Conservation (phyloP, 2,329 filamentous ascomycete species). For the Xylaria sp. region DNA sequence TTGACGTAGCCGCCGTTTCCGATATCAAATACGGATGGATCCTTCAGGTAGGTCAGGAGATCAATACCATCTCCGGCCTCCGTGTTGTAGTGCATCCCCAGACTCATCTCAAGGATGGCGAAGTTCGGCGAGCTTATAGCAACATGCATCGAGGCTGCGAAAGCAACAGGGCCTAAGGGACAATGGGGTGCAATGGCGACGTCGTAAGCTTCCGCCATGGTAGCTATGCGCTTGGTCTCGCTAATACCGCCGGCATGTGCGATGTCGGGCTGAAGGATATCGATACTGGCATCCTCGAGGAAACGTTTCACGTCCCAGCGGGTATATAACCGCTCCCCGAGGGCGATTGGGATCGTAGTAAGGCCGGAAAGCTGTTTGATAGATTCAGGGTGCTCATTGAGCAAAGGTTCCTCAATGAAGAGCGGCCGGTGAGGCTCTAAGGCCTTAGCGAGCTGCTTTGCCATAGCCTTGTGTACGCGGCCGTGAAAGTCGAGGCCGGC, state of each 20-base stretch:
- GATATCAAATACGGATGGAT: conserved; percentile 69
- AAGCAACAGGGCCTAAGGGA: conserved; percentile 73
- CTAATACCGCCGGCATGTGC: conserved; percentile 75
- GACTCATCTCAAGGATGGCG: conserved; percentile 77
- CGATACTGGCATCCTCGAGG: conserved; percentile 69
- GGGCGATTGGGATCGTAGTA: conserved; percentile 69
- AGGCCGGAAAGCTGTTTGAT: conserved; percentile 63
- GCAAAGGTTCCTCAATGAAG: conserved; percentile 78
- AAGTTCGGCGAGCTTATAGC: conserved; percentile 67
- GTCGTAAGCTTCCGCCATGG: conserved; percentile 76
- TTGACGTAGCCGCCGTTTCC: conserved; percentile 66
- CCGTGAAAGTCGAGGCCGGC: conserved; percentile 81
- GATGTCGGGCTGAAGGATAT: conserved; percentile 76
- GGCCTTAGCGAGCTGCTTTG: conserved; percentile 72
- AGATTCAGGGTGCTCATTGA: conserved; percentile 70
- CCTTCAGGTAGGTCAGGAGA: conserved; percentile 68
- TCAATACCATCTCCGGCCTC: conserved; percentile 59
- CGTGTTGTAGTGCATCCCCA: conserved; percentile 81
- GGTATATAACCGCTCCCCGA: conserved; percentile 73
- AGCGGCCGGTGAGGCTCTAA: conserved; percentile 72
- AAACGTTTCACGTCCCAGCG: conserved; percentile 75
- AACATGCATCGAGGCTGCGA: conserved; percentile 74
- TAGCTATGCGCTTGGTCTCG: conserved; percentile 71
- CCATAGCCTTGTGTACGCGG: conserved; percentile 79
- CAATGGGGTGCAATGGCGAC: conserved; percentile 76